Percentiles rank a stretch among this genome's conserved stretches.
Conservation (phyloP, 805 yeast genomes). For the Tetrapisispora phaffii region DNA sequence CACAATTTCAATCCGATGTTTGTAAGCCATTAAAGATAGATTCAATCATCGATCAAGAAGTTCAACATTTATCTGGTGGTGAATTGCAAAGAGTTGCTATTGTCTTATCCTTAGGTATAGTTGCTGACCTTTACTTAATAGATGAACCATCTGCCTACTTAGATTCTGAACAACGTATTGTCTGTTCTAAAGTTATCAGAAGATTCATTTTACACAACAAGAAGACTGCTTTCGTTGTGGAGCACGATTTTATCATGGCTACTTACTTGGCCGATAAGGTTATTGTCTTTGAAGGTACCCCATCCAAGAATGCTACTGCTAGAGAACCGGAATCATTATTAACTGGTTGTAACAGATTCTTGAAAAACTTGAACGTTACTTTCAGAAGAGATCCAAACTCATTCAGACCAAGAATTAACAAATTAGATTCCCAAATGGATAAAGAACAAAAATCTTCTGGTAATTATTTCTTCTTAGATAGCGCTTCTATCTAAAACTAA, state of each 20-base stretch:
- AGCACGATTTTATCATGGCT: constrained; percentile 99
- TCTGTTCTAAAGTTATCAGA: constrained; percentile 96
- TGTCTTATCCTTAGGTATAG: constrained; percentile 84
- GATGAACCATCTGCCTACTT: constrained; percentile 99
- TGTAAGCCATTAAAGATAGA: constrained; percentile 91
- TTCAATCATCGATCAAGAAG: constrained; percentile 93
- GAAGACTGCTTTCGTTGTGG: constrained; percentile 98
- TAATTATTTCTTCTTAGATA: constrained; percentile 92
- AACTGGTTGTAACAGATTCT: constrained; percentile 94
- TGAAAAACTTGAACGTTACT: constrained; percentile 93
- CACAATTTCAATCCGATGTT: constrained; percentile 97
- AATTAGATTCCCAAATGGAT: constrained; percentile 96
- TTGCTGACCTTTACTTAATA: constrained; percentile 91
- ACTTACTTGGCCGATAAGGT: constrained; percentile 98
- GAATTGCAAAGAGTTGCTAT: constrained; percentile 99
- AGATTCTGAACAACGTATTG: constrained; percentile 99
- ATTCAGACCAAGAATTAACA: constrained; percentile 97
- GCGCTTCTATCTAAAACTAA: constrained; percentile 33
- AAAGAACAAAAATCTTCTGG: constrained; percentile 91
- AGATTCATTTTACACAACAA: constrained; percentile 91
- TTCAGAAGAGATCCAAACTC: constrained; percentile 99
- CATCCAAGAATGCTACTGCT: constrained; percentile 79
- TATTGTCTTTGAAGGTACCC: constrained; percentile 93
- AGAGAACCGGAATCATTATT: constrained; percentile 84
- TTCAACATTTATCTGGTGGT: constrained; percentile 97